A percentile compares a stretch with the other conserved stretches of the same genome.
These are phyloP conservation scores for Neopestalotiopsis sp. DNA, from an alignment of 2,329 filamentous ascomycete genomes.

Conservation along the genomic window DNA sequence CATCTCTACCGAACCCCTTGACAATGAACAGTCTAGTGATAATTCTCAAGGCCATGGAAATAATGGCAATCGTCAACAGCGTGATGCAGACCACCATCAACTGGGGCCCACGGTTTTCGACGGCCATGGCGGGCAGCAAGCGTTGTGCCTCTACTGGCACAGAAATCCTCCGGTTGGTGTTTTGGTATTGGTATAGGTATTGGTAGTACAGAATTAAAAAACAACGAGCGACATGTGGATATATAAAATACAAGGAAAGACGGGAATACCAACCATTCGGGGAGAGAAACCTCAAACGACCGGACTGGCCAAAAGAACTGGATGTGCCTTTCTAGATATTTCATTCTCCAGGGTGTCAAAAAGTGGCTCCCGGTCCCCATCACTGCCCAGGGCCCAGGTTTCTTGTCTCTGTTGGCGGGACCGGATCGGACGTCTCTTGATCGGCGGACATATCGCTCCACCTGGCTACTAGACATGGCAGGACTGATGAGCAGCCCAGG, in stretches of 20 bases:
- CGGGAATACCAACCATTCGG: not conserved
- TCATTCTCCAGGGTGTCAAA: not conserved
- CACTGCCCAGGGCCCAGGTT: not conserved
- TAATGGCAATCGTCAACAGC: conserved; percentile 15
- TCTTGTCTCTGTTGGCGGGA: not conserved
- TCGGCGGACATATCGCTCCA: conserved; percentile 6
- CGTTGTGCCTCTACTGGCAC: not conserved
- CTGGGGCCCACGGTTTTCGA: conserved; percentile 18
- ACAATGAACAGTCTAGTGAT: conserved; percentile 18
- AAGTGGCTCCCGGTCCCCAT: not conserved
- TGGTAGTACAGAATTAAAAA: not conserved
- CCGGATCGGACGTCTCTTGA: conserved; percentile 9
- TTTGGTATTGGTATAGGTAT: not conserved
- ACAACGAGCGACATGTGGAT: conserved; percentile 8
- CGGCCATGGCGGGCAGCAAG: not conserved
- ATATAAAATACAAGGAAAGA: conserved; percentile 3
- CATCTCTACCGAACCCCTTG: conserved; percentile 18
- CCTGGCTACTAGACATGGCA: not conserved
- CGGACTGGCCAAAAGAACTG: not conserved
- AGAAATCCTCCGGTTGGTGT: not conserved
- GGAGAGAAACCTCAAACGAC: not conserved
- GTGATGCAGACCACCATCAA: conserved; percentile 16
- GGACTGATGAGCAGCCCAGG: not conserved
- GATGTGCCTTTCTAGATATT: conserved; percentile 8
- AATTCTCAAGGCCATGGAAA: conserved; percentile 7